Conservation (phyloP, 768 basidiomycete genomes). For the Strobilomyces confusus region DNA sequence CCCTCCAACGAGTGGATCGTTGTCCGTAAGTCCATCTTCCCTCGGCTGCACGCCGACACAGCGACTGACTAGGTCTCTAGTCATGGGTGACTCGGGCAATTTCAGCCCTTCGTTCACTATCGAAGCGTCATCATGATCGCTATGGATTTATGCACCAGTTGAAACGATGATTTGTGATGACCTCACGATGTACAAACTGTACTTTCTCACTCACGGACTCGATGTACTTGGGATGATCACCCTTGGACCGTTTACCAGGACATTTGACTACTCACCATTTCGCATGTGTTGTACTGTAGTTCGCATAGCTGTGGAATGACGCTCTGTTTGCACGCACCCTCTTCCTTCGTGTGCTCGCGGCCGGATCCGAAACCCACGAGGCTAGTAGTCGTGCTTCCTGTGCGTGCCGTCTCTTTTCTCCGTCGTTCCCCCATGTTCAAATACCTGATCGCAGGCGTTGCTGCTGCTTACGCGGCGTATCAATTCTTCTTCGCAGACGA, state of each 20-base stretch:
- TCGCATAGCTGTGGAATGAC: not conserved
- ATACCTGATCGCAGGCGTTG: slow-evolving; percentile 7
- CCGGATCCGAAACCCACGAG: not conserved
- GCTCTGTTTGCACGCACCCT: not conserved
- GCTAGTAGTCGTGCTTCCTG: not conserved
- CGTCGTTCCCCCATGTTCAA: slow-evolving; percentile 8
- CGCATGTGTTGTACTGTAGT: slow-evolving; percentile 7
- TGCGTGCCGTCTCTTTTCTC: not conserved
- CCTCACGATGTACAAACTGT: slow-evolving; percentile 12
- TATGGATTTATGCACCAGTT: slow-evolving; percentile 1
- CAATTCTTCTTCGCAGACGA: slow-evolving; percentile 6
- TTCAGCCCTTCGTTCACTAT: slow-evolving; percentile 45
- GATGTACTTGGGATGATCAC: slow-evolving; percentile 12
- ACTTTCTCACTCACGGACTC: slow-evolving; percentile 5
- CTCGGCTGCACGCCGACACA: not conserved
- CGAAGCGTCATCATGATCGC: slow-evolving; percentile 12
- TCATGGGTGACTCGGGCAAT: slow-evolving; percentile 55
- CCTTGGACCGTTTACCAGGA: not conserved
- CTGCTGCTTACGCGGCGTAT: slow-evolving; percentile 12
- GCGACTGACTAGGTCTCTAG: slow-evolving; percentile 22
- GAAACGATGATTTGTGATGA: slow-evolving; percentile 9
- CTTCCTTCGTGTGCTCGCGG: not conserved
- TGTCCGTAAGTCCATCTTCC: slow-evolving; percentile 35
- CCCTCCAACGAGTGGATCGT: slow-evolving; percentile 41
- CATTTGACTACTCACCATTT: slow-evolving; percentile 1